Base-by-base conservation (phyloP, 75 land plant genomes). In the Sequoia sempervirens region DNA sequence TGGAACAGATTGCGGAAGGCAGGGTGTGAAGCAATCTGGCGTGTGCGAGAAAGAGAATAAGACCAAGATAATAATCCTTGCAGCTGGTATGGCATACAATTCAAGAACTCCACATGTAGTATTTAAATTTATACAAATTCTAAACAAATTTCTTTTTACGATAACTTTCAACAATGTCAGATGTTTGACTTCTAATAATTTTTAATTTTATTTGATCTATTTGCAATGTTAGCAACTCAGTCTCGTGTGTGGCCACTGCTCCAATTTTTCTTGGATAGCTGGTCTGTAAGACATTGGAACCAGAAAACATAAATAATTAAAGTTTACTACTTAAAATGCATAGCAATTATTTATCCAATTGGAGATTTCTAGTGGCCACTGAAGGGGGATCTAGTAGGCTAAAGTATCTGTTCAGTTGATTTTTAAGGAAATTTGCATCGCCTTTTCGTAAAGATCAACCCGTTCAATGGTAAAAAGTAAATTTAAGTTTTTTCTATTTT, bases 1-100 rank as follows among this genome's bases (percentile, higher is more conserved):
- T 7, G n/a, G 66, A 11, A 17, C 82, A 81, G 82, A 1, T 52
- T 81, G 82, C 26, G 7, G 0, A 52, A 53, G 45, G 9, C 36
- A 81, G 36, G 61, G 26, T 53, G 61, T 1, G 61, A 81, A 32
- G 37, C 28, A 6, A 50, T 80, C 50, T 80, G 81, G n/a, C 1
- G 58, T 54, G 26, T 81, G 82, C 26, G 10, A 52, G 20, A 54
- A 17, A 5, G 20, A 50, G 43, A 47, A 1, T 28, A 17, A 34
- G 54, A 53, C 38, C 6, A 81, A 53, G 82, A 81, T 32, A 53
- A 54, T 81, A 53, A 28, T 81, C 38, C 82, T 81, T 34, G 58
- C 61, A 53, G 82, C 82, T 54, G 82, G 82, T 81, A 81, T 36
- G 82, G 20, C 15, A 40, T 40, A 40, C n/a, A 40, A 43, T 78